Evolutionary conservation across 2,329 filamentous ascomycete genomes (phyloP).

Genomic region (Fusarium acutatum): DNA sequence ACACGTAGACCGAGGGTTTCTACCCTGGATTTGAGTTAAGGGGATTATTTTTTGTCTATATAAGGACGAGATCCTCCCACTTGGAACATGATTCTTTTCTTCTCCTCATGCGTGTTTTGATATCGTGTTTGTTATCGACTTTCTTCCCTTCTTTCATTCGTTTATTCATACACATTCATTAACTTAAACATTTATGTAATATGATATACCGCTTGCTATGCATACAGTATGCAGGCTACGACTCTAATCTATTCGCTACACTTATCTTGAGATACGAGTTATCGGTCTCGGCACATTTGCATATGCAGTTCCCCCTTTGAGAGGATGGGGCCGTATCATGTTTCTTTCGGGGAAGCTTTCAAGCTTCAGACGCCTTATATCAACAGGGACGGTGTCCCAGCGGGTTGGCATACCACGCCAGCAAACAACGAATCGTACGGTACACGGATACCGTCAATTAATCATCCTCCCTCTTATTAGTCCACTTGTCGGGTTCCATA

Average conservation of each 20-base stretch:
- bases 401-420: no score
- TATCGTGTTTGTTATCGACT: neutral
- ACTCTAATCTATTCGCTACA: neutral
- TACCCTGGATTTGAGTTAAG: neutral
- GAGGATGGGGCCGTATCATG: neutral
- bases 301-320: neutral
- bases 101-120: neutral
- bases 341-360: neutral
- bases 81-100: neutral
- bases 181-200: neutral
- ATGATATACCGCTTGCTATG: neutral
- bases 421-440: neutral
- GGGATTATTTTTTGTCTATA: neutral
- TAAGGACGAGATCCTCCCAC: neutral
- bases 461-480: neutral
- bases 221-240: neutral
- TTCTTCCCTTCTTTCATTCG: neutral
- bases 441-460: neutral
- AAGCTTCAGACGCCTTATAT: neutral
- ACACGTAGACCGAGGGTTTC: neutral
- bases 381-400: neutral
- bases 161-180: neutral
- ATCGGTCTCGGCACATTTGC: neutral
- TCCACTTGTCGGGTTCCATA: neutral
- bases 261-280: no score